Evolutionary conservation across 1,284 basidiomycete genomes (phyloP), one percentile per base, ranked within the genome.

Genomic region (Ustilago vetiveriae): DNA sequence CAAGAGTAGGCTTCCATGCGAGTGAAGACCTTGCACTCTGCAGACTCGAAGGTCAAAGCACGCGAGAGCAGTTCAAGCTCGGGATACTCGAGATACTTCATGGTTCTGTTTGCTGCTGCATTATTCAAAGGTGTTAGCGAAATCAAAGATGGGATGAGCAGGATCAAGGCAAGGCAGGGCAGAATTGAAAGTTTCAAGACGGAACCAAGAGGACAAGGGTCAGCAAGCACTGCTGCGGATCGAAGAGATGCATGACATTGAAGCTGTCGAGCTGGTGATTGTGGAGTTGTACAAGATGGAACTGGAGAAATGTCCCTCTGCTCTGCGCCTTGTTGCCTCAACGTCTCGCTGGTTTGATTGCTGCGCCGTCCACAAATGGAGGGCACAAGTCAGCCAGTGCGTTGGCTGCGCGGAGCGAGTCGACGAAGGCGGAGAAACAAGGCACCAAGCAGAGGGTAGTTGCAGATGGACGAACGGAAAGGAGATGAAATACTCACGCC

Each of bases 1-100:
- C 93, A 95, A 75, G 91, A 93, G 85, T 98, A 98, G 0, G 93
- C 94, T 83, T 98, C 95, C 82, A 98, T 89, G 72, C 94, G 89
- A 33, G 92, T 94, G 82, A 92, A 89, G 17, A 97, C 92, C 24
- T 89, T 88, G 82, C 92, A 92, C 84, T 96, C 94, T 44, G 91
- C 89, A 6, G 92, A 90, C 51, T 84, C 82, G 53, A 83, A 81
- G 19, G 84, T 90, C 41, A 95, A 88, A n/a, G 90, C 88, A 73
- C 89, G 87, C 0, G 92, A 90, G 55, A 95, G 88, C 54, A 87
- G 87, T 22, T 89, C 88, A 24, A 94, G 86, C 56, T 90, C 87
- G 30, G 92, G 91, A 52, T 88, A 88, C 82, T 94, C 92, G 78
- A 95, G 90, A 84, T 90, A 95, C 84, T 95, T 95, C 93, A 94